Evolutionary conservation across 257 asterid genomes (phyloP).

Genomic region (Fraxinus pennsylvanica): DNA sequence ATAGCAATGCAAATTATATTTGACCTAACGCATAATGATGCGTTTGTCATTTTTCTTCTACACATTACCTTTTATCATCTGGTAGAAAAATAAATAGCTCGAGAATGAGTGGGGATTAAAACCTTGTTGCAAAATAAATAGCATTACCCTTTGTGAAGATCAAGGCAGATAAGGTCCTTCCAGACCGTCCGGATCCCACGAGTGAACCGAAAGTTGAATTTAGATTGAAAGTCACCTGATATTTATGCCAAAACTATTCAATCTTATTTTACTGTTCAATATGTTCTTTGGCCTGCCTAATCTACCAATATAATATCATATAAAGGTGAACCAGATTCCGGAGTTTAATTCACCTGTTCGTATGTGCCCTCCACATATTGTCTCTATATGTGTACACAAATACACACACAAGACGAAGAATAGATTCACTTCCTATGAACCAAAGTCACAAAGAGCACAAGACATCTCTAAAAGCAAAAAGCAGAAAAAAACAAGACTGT

Average conservation of each 20-base stretch:
- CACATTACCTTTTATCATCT: neutral
- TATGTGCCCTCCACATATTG: slow-evolving; percentile 21
- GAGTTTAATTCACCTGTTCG: slow-evolving; percentile 24
- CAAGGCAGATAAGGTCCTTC: no score
- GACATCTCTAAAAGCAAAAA: slow-evolving; percentile 2
- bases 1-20: no score
- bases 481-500: neutral
- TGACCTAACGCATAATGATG: neutral
- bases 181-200: no score
- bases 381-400: slow-evolving; percentile 20
- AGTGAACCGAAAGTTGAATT: no score
- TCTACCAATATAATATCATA: no score
- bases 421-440: slow-evolving; percentile 38
- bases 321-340: no score
- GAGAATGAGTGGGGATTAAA: neutral
- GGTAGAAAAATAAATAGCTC: neutral
- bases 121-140: neutral
- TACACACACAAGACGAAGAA: slow-evolving; percentile 16
- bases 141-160: no score
- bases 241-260: no score
- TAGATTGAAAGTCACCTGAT: no score
- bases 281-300: no score
- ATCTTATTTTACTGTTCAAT: no score
- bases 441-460: slow-evolving; percentile 18
- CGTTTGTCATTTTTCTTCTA: neutral